A percentile compares a stretch with the other conserved stretches of the same genome.
These are phyloP conservation scores for Sicyos edulis DNA, from an alignment of 306 rosid species.

Conservation along the genomic window DNA sequence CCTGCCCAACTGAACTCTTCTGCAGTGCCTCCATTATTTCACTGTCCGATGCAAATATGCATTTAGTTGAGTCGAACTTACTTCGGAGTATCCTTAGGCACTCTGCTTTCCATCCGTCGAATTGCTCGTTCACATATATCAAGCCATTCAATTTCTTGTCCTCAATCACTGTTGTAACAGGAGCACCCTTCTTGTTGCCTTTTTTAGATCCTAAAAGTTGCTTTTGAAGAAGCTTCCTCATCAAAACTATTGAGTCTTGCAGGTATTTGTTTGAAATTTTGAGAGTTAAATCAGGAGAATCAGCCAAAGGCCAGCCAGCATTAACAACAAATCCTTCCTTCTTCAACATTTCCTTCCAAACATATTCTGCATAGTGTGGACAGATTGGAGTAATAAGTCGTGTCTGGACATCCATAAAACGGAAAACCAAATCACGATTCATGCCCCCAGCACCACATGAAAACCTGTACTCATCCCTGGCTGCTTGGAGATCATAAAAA, in stretches of 20 bases:
- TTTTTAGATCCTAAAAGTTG: constrained; percentile 68
- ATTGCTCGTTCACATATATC: constrained; percentile 73
- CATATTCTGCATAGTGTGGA: constrained; percentile 82
- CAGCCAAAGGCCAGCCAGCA: constrained; percentile 87
- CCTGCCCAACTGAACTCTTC: constrained; percentile 50
- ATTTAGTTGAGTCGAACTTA: constrained; percentile 39
- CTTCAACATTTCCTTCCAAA: constrained; percentile 76
- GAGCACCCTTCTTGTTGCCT: constrained; percentile 53
- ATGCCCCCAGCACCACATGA: constrained; percentile 70
- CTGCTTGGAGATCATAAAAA: constrained; percentile 80
- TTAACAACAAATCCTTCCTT: constrained; percentile 73
- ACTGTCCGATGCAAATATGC: constrained; percentile 45
- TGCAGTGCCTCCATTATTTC: constrained; percentile 58
- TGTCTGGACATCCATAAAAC: constrained; percentile 88
- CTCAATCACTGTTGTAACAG: constrained; percentile 36
- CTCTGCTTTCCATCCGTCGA: constrained; percentile 82
- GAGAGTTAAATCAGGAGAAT: constrained; percentile 58
- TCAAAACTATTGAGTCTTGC: constrained; percentile 68
- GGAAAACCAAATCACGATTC: constrained; percentile 63
- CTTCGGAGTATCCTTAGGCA: constrained; percentile 61
- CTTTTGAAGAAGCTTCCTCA: constrained; percentile 87
- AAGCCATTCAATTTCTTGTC: constrained; percentile 44
- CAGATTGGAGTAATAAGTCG: constrained; percentile 83
- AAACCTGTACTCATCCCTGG: constrained; percentile 85
- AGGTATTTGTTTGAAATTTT: constrained; percentile 75